phyloP scores from a whole-genome alignment of 192 early-diverging fungal species.

The Backusella sp. region DNA sequence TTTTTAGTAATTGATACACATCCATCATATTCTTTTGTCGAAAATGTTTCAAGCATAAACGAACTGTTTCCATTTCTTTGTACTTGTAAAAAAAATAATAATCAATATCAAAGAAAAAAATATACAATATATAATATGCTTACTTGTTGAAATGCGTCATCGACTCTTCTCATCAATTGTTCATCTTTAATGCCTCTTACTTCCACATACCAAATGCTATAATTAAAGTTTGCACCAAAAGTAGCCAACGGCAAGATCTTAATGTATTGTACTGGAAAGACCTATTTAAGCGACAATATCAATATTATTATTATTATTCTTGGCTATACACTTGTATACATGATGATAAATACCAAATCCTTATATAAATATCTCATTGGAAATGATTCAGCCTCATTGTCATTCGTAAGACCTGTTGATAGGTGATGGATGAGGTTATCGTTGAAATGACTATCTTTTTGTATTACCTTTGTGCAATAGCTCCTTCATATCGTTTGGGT shows the following conservation, averaged over 20 bases:
- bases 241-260: conserved; percentile 92
- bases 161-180: conserved; percentile 32
- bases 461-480: conserved; percentile 69
- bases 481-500: conserved; percentile 83
- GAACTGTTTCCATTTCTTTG: conserved; percentile 77
- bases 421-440: not conserved
- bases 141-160: conserved; percentile 65
- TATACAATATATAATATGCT: not conserved
- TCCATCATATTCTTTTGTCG: conserved; percentile 75
- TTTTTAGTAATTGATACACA: conserved; percentile 70
- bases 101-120: too few relatives aligned
- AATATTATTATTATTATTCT: not conserved
- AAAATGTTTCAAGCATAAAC: conserved; percentile 90
- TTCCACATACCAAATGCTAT: conserved; percentile 94
- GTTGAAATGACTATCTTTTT: not conserved
- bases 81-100: conserved; percentile 36
- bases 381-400: conserved; percentile 86
- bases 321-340: not conserved
- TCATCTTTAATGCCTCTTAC: conserved; percentile 71
- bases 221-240: conserved; percentile 93
- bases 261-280: conserved; percentile 89
- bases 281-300: conserved; percentile 25
- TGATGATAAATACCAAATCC: conserved; percentile 52
- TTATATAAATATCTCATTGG: conserved; percentile 72
- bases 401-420: conserved; percentile 54